Evolutionary conservation across 2,329 filamentous ascomycete genomes (phyloP).

Genomic region (Akanthomyces muscarius): DNA sequence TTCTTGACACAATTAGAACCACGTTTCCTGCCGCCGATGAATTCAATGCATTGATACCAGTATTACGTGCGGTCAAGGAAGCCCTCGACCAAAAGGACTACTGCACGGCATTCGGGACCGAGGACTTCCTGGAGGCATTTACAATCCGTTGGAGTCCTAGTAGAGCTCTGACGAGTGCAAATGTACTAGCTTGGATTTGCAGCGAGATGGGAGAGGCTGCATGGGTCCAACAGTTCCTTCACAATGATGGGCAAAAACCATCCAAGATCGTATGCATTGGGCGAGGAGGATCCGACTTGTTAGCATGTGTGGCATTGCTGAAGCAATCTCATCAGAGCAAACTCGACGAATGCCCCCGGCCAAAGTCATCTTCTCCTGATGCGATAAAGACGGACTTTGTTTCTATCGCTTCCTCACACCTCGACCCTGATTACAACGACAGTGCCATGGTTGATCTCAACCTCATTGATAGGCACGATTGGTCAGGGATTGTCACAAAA

Average conservation of each 20-base stretch:
- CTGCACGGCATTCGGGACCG: slow-evolving; percentile 19
- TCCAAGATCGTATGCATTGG: slow-evolving; percentile 20
- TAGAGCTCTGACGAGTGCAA: slow-evolving; percentile 19
- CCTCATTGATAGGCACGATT: slow-evolving; percentile 19
- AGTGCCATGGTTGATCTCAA: slow-evolving; percentile 17
- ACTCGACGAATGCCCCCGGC: slow-evolving; percentile 7
- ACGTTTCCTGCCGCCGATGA: slow-evolving; percentile 21
- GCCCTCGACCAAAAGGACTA: slow-evolving; percentile 19
- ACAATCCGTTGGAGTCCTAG: slow-evolving; percentile 23
- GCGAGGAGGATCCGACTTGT: slow-evolving; percentile 21
- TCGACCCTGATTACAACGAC: slow-evolving; percentile 9
- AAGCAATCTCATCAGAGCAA: slow-evolving; percentile 16
- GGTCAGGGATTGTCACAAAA: slow-evolving; percentile 20
- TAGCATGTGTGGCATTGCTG: slow-evolving; percentile 18
- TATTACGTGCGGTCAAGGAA: slow-evolving; percentile 19
- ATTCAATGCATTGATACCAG: slow-evolving; percentile 19
- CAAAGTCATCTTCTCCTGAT: slow-evolving; percentile 13
- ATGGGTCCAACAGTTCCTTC: slow-evolving; percentile 18
- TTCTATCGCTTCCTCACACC: slow-evolving; percentile 9
- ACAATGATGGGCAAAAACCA: slow-evolving; percentile 6
- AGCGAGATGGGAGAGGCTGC: slow-evolving; percentile 17
- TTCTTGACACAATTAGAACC: slow-evolving; percentile 20
- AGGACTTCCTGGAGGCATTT: slow-evolving; percentile 21
- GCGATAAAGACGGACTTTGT: neutral
- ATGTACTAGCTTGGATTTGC: slow-evolving; percentile 21